These are phyloP conservation scores for Trichosporon sp. DNA, from an alignment of 1,284 basidiomycete species.

Conservation along the genomic window DNA sequence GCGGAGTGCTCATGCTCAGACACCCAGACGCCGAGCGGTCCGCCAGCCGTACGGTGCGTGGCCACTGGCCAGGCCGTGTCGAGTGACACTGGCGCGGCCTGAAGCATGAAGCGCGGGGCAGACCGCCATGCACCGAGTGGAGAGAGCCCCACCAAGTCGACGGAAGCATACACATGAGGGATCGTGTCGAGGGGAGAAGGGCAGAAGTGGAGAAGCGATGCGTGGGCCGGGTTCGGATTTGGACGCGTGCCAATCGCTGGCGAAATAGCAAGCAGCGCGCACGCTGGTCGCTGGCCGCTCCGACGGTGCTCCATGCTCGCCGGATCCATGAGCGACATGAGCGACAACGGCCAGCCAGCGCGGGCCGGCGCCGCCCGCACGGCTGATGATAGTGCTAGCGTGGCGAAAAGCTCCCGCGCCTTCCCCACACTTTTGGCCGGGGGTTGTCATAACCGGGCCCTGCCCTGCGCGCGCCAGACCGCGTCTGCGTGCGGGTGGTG, in stretches of 20 bases:
- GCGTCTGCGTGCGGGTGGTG: too few species aligned
- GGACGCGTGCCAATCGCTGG: not conserved
- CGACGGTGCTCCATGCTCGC: too few species aligned
- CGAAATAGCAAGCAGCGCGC: too few species aligned
- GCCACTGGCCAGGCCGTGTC: not conserved
- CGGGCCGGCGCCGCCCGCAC: not conserved
- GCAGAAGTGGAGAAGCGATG: not conserved
- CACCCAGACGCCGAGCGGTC: not conserved
- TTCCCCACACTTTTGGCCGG: constrained; percentile 7
- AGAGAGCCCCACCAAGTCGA: not conserved
- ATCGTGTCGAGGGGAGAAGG: too few species aligned
- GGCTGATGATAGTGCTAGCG: not conserved
- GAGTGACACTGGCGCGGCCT: not conserved
- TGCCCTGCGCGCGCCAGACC: too few species aligned
- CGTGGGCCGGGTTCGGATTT: not conserved
- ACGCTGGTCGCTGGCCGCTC: not conserved
- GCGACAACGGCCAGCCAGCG: not conserved
- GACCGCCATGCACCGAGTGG: not conserved
- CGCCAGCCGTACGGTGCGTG: not conserved
- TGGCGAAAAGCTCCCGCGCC: not conserved
- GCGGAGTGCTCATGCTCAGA: too few species aligned
- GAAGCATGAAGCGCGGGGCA: not conserved
- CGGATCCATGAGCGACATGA: not conserved
- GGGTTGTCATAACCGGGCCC: not conserved
- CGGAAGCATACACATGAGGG: not conserved